Evolutionary conservation across 2,329 filamentous ascomycete genomes (phyloP).

Genomic region (Alternaria arborescens): DNA sequence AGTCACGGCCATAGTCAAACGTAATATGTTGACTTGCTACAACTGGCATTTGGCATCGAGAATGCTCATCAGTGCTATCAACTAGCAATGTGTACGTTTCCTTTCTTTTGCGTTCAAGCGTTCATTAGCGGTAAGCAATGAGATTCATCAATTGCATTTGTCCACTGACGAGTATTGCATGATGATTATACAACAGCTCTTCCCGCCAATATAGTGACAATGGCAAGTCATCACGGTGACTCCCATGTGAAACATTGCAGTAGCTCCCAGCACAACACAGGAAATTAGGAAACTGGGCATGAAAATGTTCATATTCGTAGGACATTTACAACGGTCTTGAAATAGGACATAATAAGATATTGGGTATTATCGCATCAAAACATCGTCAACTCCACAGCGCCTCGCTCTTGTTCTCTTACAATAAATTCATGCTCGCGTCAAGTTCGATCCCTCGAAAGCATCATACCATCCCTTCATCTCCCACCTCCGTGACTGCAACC

Average conservation of each 20-base stretch:
- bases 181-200: not conserved
- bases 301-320: not conserved
- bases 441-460: slow-evolving; percentile 21
- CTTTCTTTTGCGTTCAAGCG: not conserved
- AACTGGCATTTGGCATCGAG: not conserved
- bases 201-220: not conserved
- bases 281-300: not conserved
- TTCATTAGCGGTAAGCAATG: not conserved
- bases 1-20: not conserved
- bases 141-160: not conserved
- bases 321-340: not conserved
- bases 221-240: not conserved
- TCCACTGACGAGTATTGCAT: not conserved
- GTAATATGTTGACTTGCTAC: not conserved
- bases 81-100: not conserved
- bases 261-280: not conserved
- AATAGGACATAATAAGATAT: not conserved
- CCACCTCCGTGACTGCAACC: slow-evolving; percentile 46
- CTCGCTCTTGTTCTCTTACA: not conserved
- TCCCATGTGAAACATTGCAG: not conserved
- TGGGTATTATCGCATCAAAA: slow-evolving; percentile 2
- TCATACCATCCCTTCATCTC: slow-evolving; percentile 53
- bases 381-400: not conserved
- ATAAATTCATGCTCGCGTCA: slow-evolving; percentile 19
- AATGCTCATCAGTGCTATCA: not conserved